phyloP scores from a whole-genome alignment of 257 asterid species.

The Asclepias syriaca region DNA sequence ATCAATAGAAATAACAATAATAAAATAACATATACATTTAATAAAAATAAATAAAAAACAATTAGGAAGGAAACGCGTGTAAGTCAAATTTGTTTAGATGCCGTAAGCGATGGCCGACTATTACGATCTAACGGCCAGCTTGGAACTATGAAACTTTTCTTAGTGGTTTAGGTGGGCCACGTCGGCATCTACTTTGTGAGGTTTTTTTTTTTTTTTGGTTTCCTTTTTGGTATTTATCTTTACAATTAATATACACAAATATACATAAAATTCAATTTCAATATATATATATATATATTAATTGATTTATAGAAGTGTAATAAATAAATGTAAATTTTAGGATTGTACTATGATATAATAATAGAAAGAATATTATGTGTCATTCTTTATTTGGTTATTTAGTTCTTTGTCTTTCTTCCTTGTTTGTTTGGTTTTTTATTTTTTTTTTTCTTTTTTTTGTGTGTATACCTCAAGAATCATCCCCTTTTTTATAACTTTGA shows the following conservation, averaged over 20 bases:
- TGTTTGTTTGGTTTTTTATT: not conserved
- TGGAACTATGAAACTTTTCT: not conserved
- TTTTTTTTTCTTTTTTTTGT: too few relatives aligned
- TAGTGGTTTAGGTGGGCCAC: slow-evolving; percentile 18
- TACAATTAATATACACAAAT: too few relatives aligned
- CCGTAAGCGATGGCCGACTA: slow-evolving; percentile 22
- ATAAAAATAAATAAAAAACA: not conserved
- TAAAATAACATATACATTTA: too few relatives aligned
- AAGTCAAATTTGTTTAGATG: not conserved
- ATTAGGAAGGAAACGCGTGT: slow-evolving; percentile 16
- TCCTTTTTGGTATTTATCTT: too few relatives aligned
- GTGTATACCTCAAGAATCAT: too few relatives aligned
- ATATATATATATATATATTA: too few relatives aligned
- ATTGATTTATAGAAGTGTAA: too few relatives aligned
- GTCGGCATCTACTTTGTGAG: not conserved
- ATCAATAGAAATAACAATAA: too few relatives aligned
- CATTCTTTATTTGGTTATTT: not conserved
- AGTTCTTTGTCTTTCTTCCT: not conserved
- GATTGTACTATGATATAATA: too few relatives aligned
- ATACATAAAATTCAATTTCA: too few relatives aligned
- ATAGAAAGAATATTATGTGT: too few relatives aligned
- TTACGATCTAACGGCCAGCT: slow-evolving; percentile 16
- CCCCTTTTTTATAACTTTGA: not conserved
- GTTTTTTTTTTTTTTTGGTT: not conserved
- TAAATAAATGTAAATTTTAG: too few relatives aligned